These are phyloP conservation scores for Ceratobasidium sp. DNA, from an alignment of 1,284 basidiomycete species.

Conservation along the genomic window DNA sequence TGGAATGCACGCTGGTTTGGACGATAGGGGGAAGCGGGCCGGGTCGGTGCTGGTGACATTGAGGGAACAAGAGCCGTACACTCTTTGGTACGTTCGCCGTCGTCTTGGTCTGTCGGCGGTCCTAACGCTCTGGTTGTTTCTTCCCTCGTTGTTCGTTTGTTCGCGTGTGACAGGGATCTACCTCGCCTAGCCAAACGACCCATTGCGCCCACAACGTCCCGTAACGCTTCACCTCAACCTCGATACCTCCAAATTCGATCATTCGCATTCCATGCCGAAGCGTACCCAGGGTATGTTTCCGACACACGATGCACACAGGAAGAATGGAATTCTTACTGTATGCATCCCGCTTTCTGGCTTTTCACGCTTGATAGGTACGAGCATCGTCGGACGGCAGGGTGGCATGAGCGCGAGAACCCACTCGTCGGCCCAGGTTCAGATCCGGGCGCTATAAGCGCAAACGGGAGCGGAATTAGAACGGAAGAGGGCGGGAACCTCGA, in stretches of 20 bases:
- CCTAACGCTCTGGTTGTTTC: neutral
- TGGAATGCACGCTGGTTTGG: slow-evolving; percentile 60
- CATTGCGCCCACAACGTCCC: slow-evolving; percentile 60
- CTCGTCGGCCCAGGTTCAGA: slow-evolving; percentile 5
- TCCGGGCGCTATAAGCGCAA: neutral
- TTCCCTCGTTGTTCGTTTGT: slow-evolving; percentile 17
- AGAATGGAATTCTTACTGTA: too few relatives aligned
- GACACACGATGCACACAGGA: too few relatives aligned
- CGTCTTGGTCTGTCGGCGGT: too few relatives aligned
- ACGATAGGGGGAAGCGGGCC: slow-evolving; percentile 50
- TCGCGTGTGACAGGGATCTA: slow-evolving; percentile 70
- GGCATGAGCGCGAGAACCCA: slow-evolving; percentile 35
- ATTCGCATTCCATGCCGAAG: slow-evolving; percentile 80
- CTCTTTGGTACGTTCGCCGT: slow-evolving; percentile 74
- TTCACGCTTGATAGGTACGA: slow-evolving; percentile 36
- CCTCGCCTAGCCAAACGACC: slow-evolving; percentile 81
- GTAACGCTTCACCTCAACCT: slow-evolving; percentile 68
- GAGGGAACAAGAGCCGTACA: slow-evolving; percentile 90
- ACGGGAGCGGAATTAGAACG: neutral
- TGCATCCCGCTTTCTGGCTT: too few relatives aligned
- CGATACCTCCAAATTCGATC: slow-evolving; percentile 82
- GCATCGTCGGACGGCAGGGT: slow-evolving; percentile 48
- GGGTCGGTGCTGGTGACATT: slow-evolving; percentile 87
- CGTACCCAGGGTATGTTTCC: slow-evolving; percentile 80
- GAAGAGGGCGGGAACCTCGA: slow-evolving; percentile 18